phyloP scores from a whole-genome alignment of 2,329 filamentous ascomycete genomes.

The Leptoxyphium fumago region DNA sequence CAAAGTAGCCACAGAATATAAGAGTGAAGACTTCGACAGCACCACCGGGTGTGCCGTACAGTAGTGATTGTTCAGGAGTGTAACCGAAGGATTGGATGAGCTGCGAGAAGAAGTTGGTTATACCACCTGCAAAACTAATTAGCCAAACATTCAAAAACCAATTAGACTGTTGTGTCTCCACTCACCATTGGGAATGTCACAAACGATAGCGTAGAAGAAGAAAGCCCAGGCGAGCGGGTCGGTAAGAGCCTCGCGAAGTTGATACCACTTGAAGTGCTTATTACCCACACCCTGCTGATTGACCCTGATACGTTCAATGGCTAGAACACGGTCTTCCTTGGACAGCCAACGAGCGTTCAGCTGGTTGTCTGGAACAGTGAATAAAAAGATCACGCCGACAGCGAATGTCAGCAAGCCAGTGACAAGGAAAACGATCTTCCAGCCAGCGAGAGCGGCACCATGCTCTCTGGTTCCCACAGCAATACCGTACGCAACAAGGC shows the following conservation, averaged over 20 bases:
- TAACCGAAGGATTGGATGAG: slow-evolving; percentile 52
- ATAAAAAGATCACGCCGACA: slow-evolving; percentile 30
- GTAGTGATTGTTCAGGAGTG: slow-evolving; percentile 44
- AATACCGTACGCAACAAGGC: slow-evolving; percentile 49
- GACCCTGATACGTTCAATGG: slow-evolving; percentile 54
- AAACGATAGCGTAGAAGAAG: slow-evolving; percentile 41
- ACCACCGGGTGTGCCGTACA: slow-evolving; percentile 51
- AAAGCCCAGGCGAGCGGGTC: slow-evolving; percentile 48
- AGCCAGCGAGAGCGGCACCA: slow-evolving; percentile 45
- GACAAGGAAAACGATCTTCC: slow-evolving; percentile 45
- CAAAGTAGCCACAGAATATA: slow-evolving; percentile 40
- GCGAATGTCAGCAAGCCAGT: slow-evolving; percentile 29
- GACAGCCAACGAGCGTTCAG: slow-evolving; percentile 48
- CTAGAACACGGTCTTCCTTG: slow-evolving; percentile 50
- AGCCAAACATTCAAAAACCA: neutral
- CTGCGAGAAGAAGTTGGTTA: slow-evolving; percentile 47
- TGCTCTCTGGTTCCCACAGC: slow-evolving; percentile 39
- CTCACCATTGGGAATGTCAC: slow-evolving; percentile 42
- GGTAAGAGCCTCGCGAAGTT: slow-evolving; percentile 44
- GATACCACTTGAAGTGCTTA: slow-evolving; percentile 30
- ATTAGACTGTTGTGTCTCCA: neutral
- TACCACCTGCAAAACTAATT: slow-evolving; percentile 24
- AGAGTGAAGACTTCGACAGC: slow-evolving; percentile 48
- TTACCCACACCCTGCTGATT: slow-evolving; percentile 66
- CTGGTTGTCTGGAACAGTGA: slow-evolving; percentile 42